Evolutionary conservation across 75 land plant genomes (phyloP).

Genomic region (Selaginella tamariscina): DNA sequence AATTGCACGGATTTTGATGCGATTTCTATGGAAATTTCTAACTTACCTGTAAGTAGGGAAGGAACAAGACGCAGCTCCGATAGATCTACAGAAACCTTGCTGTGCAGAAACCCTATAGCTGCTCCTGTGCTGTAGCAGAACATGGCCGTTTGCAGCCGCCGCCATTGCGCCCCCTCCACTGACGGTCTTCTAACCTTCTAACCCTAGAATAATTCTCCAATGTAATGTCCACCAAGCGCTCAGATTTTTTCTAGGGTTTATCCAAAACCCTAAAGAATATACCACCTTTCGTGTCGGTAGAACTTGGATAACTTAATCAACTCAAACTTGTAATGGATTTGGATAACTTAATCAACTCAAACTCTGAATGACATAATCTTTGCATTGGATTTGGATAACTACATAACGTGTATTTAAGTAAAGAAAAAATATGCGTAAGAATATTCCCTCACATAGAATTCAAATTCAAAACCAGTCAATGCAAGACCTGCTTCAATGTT

Average conservation of each 20-base stretch:
- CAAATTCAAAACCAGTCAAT: too few species aligned
- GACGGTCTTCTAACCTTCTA: not conserved
- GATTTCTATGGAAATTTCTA: not conserved
- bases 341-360: too few species aligned
- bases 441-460: too few species aligned
- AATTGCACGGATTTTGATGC: too few species aligned
- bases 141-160: not conserved
- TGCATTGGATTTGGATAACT: too few species aligned
- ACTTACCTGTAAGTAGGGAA: not conserved
- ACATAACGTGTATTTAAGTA: too few species aligned
- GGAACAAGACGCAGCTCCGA: not conserved
- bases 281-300: too few species aligned
- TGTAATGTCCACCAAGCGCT: not conserved
- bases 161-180: not conserved
- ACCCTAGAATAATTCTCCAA: not conserved
- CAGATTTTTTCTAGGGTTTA: not conserved
- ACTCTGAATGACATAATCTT: too few species aligned
- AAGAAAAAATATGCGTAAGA: too few species aligned
- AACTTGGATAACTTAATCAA: too few species aligned
- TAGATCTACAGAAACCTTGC: not conserved
- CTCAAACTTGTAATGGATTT: too few species aligned
- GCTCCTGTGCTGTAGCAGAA: not conserved
- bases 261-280: too few species aligned
- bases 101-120: not conserved
- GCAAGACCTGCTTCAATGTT: not conserved